phyloP scores from a whole-genome alignment of 73 alveolate species.

The Tetrahymena borealis region DNA sequence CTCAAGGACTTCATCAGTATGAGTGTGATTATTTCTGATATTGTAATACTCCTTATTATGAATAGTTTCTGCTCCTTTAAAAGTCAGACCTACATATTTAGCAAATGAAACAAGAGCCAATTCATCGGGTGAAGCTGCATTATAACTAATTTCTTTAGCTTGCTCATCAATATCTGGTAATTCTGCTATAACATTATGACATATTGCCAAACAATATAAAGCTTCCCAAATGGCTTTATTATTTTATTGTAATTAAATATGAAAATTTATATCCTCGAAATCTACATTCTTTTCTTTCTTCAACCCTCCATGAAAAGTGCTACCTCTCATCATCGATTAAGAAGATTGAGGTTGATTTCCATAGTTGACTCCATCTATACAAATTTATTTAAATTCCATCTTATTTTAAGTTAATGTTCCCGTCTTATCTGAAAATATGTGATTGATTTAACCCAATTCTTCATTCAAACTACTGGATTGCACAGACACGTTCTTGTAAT shows the following conservation, averaged over 20 bases:
- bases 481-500: slow-evolving; percentile 60
- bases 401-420: slow-evolving; percentile 80
- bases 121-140: slow-evolving; percentile 91
- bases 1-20: slow-evolving; percentile 37
- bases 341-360: slow-evolving; percentile 18
- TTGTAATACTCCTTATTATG: slow-evolving; percentile 25
- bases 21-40: slow-evolving; percentile 1
- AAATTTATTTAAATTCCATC: slow-evolving; percentile 69
- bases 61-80: slow-evolving; percentile 45
- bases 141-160: slow-evolving; percentile 52
- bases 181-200: slow-evolving; percentile 71
- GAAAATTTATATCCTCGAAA: slow-evolving; percentile 11
- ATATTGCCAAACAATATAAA: slow-evolving; percentile 49
- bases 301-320: neutral
- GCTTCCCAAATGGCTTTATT: slow-evolving; percentile 24
- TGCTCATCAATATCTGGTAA: slow-evolving; percentile 18
- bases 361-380: slow-evolving; percentile 51
- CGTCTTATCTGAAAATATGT: slow-evolving; percentile 77
- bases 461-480: slow-evolving; percentile 72
- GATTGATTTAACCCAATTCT: slow-evolving; percentile 75
- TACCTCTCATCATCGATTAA: slow-evolving; percentile 19
- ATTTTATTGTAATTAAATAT: neutral
- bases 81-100: slow-evolving; percentile 43
- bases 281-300: slow-evolving; percentile 29
- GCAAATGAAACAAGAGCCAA: slow-evolving; percentile 92